These are phyloP conservation scores for Aphanoascus verrucosus DNA, from an alignment of 2,329 filamentous ascomycete species.

Conservation along the genomic window DNA sequence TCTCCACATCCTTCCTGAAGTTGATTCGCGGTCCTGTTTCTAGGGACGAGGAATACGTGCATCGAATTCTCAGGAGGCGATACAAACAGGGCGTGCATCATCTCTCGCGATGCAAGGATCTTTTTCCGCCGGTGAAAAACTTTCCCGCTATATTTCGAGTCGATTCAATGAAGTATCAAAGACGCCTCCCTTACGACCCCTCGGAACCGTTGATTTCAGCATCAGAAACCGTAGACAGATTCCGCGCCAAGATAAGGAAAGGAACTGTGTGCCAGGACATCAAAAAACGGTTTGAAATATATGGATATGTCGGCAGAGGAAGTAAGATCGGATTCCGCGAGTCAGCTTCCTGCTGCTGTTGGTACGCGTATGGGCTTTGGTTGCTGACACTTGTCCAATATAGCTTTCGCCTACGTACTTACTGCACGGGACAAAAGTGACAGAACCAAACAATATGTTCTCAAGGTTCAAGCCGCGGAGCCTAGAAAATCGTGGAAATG, in stretches of 20 bases:
- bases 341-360: not conserved
- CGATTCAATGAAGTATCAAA: not conserved
- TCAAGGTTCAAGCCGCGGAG: constrained; percentile 4
- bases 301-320: constrained; percentile 11
- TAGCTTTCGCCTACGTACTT: not conserved
- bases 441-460: constrained; percentile 7
- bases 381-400: not conserved
- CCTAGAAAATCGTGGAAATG: not conserved
- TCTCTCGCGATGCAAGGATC: constrained; percentile 1
- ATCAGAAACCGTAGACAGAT: not conserved
- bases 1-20: not conserved
- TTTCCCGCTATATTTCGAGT: not conserved
- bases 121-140: not conserved
- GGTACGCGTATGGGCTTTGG: not conserved
- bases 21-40: constrained; percentile 1
- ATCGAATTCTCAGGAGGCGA: constrained; percentile 1
- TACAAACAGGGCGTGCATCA: constrained; percentile 3
- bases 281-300: constrained; percentile 9
- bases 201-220: not conserved
- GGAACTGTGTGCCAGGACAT: constrained; percentile 4
- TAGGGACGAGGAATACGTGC: not conserved
- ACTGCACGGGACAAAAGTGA: not conserved
- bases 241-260: not conserved
- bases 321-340: constrained; percentile 4
- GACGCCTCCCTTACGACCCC: not conserved